phyloP scores from a whole-genome alignment of 164 flowering plant genomes.

The Buxus sempervirens region DNA sequence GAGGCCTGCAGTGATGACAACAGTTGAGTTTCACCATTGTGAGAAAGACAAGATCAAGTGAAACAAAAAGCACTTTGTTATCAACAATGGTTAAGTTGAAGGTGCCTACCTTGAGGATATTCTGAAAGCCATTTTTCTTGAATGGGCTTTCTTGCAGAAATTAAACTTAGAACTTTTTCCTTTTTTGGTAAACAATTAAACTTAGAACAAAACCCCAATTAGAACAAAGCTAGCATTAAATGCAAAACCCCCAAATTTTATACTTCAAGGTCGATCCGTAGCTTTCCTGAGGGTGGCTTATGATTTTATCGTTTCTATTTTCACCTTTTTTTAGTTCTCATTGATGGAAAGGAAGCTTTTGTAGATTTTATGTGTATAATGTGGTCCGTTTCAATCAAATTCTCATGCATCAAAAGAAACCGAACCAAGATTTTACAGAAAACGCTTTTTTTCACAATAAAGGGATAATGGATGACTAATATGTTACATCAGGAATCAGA shows the following conservation, averaged over 20 bases:
- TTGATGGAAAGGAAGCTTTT: not conserved
- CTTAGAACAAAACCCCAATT: too few species aligned
- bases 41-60: not conserved
- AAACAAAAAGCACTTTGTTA: not conserved
- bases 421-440: too few species aligned
- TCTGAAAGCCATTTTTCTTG: too few species aligned
- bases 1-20: slow-evolving; percentile 13
- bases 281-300: not conserved
- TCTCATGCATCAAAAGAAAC: not conserved
- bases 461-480: too few species aligned
- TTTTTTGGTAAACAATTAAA: too few species aligned
- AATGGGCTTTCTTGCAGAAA: not conserved
- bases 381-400: slow-evolving; percentile 8
- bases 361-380: slow-evolving; percentile 7
- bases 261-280: not conserved
- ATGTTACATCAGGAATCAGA: too few species aligned
- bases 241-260: too few species aligned
- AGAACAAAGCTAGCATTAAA: too few species aligned
- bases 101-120: too few species aligned
- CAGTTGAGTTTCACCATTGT: not conserved
- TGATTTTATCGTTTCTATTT: slow-evolving; percentile 2
- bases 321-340: slow-evolving; percentile 3
- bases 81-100: too few species aligned
- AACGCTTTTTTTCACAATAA: too few species aligned
- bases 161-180: too few species aligned